Base-by-base conservation (phyloP, 106 monocot species). In the Dioscorea zingiberensis region DNA sequence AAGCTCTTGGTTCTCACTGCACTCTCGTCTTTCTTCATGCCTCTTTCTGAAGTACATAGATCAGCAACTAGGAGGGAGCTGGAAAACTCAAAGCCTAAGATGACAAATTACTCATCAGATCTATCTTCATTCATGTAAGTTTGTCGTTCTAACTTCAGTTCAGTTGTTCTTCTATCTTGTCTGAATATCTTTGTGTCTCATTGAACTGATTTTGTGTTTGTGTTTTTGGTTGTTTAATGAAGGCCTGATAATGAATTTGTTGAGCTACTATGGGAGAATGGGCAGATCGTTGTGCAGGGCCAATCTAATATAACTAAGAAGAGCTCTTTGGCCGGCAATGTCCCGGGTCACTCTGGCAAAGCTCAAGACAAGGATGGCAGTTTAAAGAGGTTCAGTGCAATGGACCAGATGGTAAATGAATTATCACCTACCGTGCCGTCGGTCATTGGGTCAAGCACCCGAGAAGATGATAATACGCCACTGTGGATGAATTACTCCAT, bases 401-500 rank as follows among this genome's bases (percentile, higher is more conserved):
- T 45, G 38, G 72, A 71, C 60, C 19, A 63, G 3, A 12, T 47
- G 25, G 57, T 49, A 3, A 57, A 65, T 54, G 70, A 73, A 17
- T 27, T 76, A 47, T 38, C 58, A 18, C n/a, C 45, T 11, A 17
- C 57, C 13, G 73, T 67, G 24, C 53, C 66, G 16, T 60, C 56
- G 9, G 25, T 48, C 7, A 10, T 21, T 6, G 67, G 45, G 29
- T 10, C 60, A 24, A 49, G 65, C 60, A 46, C 49, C 18, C 68
- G 74, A 7, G 38, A 77, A 3, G 71, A 74, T 38, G 79, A 82
- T 54, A 77, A 81, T 44, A 73, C 68, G 30, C 67, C 51, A 10
- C 85, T 83, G 2, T 91, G 88, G 95, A 70, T 85, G 19, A 81
- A 77, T 77, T 88, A 74, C 65, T 71, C 85, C 10, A 77, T 88